Evolutionary conservation across 108 stramenopile species (phyloP), one percentile per base, ranked within the genome.

Genomic region (Schizochytrium sp.): DNA sequence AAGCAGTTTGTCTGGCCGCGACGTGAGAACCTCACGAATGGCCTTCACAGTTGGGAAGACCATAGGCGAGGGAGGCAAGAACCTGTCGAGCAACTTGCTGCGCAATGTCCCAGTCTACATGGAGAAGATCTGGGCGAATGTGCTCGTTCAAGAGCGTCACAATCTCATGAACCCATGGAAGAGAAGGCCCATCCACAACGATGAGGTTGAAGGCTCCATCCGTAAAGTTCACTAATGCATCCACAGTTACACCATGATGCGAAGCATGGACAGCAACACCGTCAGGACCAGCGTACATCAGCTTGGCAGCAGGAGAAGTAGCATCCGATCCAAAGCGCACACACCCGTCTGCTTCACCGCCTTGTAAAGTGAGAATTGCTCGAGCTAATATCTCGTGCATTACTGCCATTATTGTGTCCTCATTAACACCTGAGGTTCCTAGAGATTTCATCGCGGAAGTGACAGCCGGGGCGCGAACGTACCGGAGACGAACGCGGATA

Each of bases 31-130:
- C 76, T 55, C 76, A 42, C 76, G 47, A 13, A 83, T 49, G 15
- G 76, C 28, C 10, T 10, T 49, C 45, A 83, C 47, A 5, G 50
- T 55, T 13, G 76, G 76, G 76, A 10, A 83, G 53, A 53, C 50
- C 76, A 83, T 55, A 83, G 50, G 76, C 53, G 5, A 83, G 76
- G 15, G 76, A 83, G 5, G 76, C 76, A 10, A 83, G 53, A 8
- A 83, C 76, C 76, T 83, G 76, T 8, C 76, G 76, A n/a, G 53
- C 76, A 53, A 83, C 76, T 28, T 83, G 76, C 47, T 83, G 50
- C 76, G 28, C 53, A 13, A 40, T 38, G 15, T 83, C 76, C 76
- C 76, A 83, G 76, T 83, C 53, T 5, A 83, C 76, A 50, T 56
- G 17, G 15, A 19, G 0, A 5, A 83, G 76, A 2, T 83, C 76